Base-by-base conservation (phyloP, 2,329 filamentous ascomycete genomes). In the Zasmidium cellare region DNA sequence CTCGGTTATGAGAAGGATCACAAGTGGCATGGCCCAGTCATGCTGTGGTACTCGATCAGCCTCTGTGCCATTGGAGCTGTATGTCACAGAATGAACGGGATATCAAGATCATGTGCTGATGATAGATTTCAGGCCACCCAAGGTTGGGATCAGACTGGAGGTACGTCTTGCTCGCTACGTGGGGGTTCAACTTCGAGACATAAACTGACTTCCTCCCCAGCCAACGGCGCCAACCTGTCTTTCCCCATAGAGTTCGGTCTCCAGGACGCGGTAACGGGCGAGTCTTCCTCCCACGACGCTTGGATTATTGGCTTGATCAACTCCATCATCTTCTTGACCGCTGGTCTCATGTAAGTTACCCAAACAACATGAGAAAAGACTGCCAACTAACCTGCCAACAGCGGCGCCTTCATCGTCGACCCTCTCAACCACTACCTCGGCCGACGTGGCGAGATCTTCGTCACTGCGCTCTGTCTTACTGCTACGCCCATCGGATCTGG, bases 401-500 rank as follows among this genome's bases (percentile, higher is more conserved):
- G 66, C 53, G 68, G 67, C 31, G 69, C 68, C n/a, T 83, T 80
- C 86, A 74, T 88, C 19, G 87, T 86, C 2, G 88, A 72, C 51
- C 71, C 72, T n/a, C 60, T 73, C 31, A 74, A 74, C 63, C 59
- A 73, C 24, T 72, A 70, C 57, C 61, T 73, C 23, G 71, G 71
- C 7, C 66, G 76, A 45, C 69, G 76, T 3, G 72, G 73, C 5
- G 73, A 74, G 5, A 76, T 78, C 46, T 76, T 77, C 55, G 55
- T 71, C 52, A 71, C 70, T 19, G 69, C 65, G 3, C 47, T 63
- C 80, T 90, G 20, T 85, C 74, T 90, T 20, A 67, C 65, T 24
- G 65, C 66, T 85, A 86, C 89, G 5, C 90, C 88, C 47, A 83
- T 89, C 61, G 87, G 92, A 69, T 89, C 87, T 0, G 81, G 79